These are phyloP conservation scores for Talaromyces marneffei DNA, from an alignment of 2,329 filamentous ascomycete species.

Conservation along the genomic window DNA sequence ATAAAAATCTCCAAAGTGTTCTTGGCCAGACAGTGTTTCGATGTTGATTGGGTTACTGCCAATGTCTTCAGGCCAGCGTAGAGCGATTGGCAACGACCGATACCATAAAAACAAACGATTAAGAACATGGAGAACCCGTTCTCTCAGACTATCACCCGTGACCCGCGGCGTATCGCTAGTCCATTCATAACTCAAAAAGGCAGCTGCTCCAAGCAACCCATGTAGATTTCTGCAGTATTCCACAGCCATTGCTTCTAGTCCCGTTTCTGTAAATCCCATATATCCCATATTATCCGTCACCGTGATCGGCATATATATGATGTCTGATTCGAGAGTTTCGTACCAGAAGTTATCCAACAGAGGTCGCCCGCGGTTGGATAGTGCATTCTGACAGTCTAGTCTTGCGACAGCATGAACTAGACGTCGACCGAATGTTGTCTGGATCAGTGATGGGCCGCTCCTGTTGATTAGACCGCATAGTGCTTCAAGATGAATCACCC, in stretches of 20 bases:
- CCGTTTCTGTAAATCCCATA: not conserved
- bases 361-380: not conserved
- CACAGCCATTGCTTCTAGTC: not conserved
- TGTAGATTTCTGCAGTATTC: not conserved
- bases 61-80: not conserved
- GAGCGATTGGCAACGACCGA: not conserved
- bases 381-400: not conserved
- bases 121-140: not conserved
- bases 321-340: not conserved
- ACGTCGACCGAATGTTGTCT: not conserved
- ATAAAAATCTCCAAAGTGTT: not conserved
- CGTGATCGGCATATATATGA: not conserved
- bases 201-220: not conserved
- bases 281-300: not conserved
- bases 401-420: not conserved
- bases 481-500: not conserved
- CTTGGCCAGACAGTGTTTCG: not conserved
- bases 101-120: not conserved
- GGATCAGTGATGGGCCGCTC: not conserved
- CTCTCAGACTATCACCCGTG: not conserved
- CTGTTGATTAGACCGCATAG: not conserved
- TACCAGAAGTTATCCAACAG: not conserved
- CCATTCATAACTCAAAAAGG: not conserved
- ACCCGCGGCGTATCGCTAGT: not conserved
- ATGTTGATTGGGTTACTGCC: not conserved